Evolutionary conservation across 176 grass and related monocot species (phyloP), one percentile per base, ranked within the genome.

Genomic region (Echinochloa phyllopogon): DNA sequence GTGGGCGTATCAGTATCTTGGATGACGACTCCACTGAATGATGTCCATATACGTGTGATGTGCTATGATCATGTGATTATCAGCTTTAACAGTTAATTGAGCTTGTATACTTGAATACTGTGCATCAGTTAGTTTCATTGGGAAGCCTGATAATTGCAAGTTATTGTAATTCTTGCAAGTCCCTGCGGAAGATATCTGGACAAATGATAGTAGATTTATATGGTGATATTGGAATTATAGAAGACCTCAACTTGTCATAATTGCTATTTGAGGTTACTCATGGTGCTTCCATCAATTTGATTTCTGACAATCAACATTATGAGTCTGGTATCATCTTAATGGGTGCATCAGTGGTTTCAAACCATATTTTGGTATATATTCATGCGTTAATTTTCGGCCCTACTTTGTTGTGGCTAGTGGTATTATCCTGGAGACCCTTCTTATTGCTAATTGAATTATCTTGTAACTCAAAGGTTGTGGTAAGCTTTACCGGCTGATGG

Each of bases 401-500:
- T 82, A 48, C 41, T 82, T 91, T 87, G 84, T 64, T 89, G 78
- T 92, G 93, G 78, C 83, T 88, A 90, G 86, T 92, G 90, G 80
- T 85, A 90, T 81, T 94, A 82, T 90, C 58, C 47, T 74, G 93
- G 90, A 95, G 88, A 43, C 40, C 73, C 64, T 50, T 69, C 88
- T 95, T 90, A 86, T 83, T 89, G 65, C 71, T 90, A 81, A 82
- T 88, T 88, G 88, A 95, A 90, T 92, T 78, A 83, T 86, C 83
- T 86, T 95, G 58, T 90, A 90, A 60, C 88, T 90, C 86, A 88
- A 88, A 48, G 88, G 79, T 88, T 59, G 63, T 84, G 93, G 93
- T 95, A 95, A 95, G 90, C 85, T 95, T 95, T 95, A 88, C 80
- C 78, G 74, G 79, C 65, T 90, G 84, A 67, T 77, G 83, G 50